Evolutionary conservation across 2,329 filamentous ascomycete genomes (phyloP).

Genomic region (Microthyrium microscopicum): DNA sequence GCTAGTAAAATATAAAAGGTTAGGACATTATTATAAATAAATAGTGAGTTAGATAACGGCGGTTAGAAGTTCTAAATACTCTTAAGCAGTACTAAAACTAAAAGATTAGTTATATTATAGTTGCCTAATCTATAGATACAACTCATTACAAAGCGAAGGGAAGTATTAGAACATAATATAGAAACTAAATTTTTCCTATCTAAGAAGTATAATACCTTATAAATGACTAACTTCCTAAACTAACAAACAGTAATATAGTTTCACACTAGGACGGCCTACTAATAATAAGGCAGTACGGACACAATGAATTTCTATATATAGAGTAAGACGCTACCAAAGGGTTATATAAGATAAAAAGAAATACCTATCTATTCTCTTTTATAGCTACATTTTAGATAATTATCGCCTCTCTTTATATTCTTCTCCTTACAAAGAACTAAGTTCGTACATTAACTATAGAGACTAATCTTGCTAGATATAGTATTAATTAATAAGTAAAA

Average conservation of each 20-base stretch:
- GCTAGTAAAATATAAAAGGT: slow-evolving; percentile 2
- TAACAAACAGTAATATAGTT: too few species aligned
- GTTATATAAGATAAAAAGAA: background rate
- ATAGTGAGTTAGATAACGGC: background rate
- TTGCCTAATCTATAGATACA: background rate
- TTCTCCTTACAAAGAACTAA: slow-evolving; percentile 1
- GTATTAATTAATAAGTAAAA: background rate
- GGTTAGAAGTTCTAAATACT: slow-evolving; percentile 1
- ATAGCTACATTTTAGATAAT: background rate
- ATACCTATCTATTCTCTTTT: slow-evolving; percentile 2
- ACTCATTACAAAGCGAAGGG: too few species aligned
- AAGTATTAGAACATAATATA: too few species aligned
- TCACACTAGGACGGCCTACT: background rate
- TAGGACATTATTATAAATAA: slow-evolving; percentile 1
- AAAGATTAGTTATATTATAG: slow-evolving; percentile 1
- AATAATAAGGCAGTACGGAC: background rate
- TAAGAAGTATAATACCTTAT: too few species aligned
- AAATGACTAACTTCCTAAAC: too few species aligned
- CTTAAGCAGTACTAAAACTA: background rate
- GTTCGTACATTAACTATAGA: slow-evolving; percentile 1
- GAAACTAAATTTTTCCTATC: too few species aligned
- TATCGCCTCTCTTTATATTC: slow-evolving; percentile 2
- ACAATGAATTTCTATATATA: background rate
- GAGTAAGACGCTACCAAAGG: background rate
- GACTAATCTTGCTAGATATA: slow-evolving; percentile 1